Evolutionary conservation across 2,329 filamentous ascomycete species (phyloP).

Genomic region (Hymenoscyphus fructigenus): DNA sequence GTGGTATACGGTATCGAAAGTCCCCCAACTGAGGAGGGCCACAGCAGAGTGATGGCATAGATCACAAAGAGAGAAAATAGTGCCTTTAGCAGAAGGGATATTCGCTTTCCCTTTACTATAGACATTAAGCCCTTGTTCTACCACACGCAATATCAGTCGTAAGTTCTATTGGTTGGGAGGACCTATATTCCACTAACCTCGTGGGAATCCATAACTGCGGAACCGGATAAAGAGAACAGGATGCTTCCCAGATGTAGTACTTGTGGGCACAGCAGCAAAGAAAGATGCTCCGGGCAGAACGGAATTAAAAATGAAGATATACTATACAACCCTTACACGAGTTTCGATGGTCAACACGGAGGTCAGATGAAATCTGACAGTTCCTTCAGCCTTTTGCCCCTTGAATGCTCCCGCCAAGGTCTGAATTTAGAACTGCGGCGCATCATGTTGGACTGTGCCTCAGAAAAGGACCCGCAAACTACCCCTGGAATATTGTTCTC

Average conservation of each 20-base stretch:
- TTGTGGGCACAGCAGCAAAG: neutral
- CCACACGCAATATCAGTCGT: neutral
- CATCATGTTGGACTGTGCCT: too few relatives aligned
- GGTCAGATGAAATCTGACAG: neutral
- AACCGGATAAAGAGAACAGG: neutral
- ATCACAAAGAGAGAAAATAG: neutral
- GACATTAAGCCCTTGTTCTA: neutral
- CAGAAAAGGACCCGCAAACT: too few relatives aligned
- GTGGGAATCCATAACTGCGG: neutral
- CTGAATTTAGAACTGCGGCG: neutral
- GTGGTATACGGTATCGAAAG: neutral
- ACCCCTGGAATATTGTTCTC: too few relatives aligned
- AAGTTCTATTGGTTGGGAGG: neutral
- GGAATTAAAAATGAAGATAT: neutral
- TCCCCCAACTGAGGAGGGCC: neutral
- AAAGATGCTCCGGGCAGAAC: neutral
- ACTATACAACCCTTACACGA: neutral
- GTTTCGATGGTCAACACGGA: neutral
- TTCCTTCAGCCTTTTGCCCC: neutral
- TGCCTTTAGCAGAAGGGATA: neutral
- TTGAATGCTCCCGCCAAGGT: neutral
- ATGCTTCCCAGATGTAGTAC: neutral
- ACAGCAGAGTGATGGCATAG: neutral
- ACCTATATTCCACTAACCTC: neutral
- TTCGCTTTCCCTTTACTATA: neutral